Conservation (phyloP, 805 yeast species). For the Candida railenensis region DNA sequence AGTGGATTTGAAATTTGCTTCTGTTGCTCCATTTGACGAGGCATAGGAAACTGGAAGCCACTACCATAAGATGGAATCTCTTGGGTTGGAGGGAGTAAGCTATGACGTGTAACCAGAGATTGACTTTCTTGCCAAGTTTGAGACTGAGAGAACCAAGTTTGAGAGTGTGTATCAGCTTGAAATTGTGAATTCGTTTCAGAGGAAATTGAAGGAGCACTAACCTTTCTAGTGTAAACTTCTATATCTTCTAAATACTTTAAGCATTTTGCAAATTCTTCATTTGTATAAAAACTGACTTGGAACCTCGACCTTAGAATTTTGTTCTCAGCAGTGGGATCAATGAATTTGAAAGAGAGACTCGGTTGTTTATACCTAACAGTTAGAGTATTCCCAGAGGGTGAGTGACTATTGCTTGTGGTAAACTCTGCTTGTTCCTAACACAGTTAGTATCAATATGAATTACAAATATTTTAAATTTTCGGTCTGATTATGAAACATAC, state of each 20-base stretch:
- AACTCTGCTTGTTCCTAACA: constrained; percentile 11
- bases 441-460: constrained; percentile 14
- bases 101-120: no score
- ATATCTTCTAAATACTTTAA: constrained; percentile 5
- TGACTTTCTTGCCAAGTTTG: background rate
- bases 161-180: background rate
- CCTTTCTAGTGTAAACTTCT: background rate
- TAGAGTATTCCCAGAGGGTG: constrained; percentile 3
- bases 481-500: constrained; percentile 12
- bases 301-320: constrained; percentile 24
- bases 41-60: background rate
- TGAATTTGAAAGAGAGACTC: constrained; percentile 27
- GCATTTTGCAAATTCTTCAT: constrained; percentile 12
- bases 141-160: no score
- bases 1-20: background rate
- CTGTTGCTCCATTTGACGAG: background rate
- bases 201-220: background rate
- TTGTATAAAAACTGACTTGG: constrained; percentile 23
- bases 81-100: background rate
- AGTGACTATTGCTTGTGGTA: background rate
- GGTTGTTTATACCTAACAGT: constrained; percentile 23
- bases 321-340: constrained; percentile 9
- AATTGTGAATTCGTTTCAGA: background rate
- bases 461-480: background rate
- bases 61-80: background rate